Evolutionary conservation across 2,329 filamentous ascomycete genomes (phyloP), one percentile per base, ranked within the genome.

Genomic region (Cordyceps farinosa): DNA sequence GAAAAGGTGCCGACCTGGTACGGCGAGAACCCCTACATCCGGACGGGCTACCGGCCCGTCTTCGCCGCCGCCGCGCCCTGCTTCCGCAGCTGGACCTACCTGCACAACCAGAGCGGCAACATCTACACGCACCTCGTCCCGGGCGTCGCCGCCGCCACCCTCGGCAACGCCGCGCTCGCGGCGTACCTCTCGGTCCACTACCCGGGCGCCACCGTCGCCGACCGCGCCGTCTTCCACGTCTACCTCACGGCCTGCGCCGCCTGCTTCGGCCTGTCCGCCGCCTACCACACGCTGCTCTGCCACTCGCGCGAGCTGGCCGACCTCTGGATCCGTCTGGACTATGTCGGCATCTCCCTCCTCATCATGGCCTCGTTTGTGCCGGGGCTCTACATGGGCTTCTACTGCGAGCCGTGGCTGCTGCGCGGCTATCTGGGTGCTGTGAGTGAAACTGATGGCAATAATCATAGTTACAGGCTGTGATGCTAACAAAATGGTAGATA

Each of bases 81-180:
- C 65, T 67, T 81, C 59, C 61, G 67, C 17, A 81, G 79, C 66
- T 76, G 74, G 71, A 63, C 68, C 5, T 78, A 79, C 68, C 67
- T 74, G n/a, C 72, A 75, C 67, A 75, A 75, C 64, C 70, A 75
- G 64, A 70, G 70, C 11, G 65, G 70, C 67, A 74, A 75, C 63
- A 74, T 75, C 59, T 73, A 69, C 66, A 69, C 72, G n/a, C 73
- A 75, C 66, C 72, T 83, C 2, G 64, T 83, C 2, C 79, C 80
- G 0, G 77, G 74, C 22, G 57, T 78, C 4, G 60, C 78, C 5
- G 51, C 72, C 29, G 74, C 75, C 56, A 54, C 75, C n/a, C 45
- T 73, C 8, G 70, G 70, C 29, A 72, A 77, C 64, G 65, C 50
- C 52, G 63, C 64, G 10, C 36, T 69, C n/a, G 30, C 54, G 6